Evolutionary conservation across 257 asterid genomes (phyloP).

Genomic region (Solanum boliviense): DNA sequence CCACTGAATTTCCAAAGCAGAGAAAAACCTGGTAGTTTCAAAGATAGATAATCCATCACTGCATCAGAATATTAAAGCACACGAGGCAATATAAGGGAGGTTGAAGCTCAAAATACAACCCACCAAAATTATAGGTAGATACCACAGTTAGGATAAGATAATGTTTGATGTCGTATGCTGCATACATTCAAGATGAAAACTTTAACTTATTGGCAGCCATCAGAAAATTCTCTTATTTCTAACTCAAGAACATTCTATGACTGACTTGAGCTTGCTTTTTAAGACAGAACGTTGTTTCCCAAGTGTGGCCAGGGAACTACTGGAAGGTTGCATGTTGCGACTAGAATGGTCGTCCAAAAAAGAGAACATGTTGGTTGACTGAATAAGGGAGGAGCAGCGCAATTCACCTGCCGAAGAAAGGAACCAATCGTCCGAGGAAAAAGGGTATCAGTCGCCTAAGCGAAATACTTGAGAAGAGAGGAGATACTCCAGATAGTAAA

Average conservation of each 20-base stretch:
- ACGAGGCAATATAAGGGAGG: neutral
- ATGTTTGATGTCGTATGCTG: neutral
- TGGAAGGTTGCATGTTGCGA: neutral
- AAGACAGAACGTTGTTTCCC: neutral
- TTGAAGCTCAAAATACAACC: neutral
- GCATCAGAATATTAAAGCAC: neutral
- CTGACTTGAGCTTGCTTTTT: neutral
- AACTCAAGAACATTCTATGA: neutral
- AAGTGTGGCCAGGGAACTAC: neutral
- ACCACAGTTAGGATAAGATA: neutral
- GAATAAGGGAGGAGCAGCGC: neutral
- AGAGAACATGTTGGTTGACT: neutral
- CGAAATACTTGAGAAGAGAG: neutral
- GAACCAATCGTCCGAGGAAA: neutral
- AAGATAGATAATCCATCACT: neutral
- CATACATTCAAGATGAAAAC: neutral
- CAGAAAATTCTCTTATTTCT: neutral
- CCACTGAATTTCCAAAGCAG: slow-evolving; percentile 95
- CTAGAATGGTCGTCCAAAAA: neutral
- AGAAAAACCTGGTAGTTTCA: slow-evolving; percentile 56
- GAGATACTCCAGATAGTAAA: neutral
- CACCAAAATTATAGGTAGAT: neutral
- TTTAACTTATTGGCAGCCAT: neutral
- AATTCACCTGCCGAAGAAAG: neutral
- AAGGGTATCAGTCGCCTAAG: neutral